Conservation (phyloP, 306 rosid species). For the Sicyos baderoa region DNA sequence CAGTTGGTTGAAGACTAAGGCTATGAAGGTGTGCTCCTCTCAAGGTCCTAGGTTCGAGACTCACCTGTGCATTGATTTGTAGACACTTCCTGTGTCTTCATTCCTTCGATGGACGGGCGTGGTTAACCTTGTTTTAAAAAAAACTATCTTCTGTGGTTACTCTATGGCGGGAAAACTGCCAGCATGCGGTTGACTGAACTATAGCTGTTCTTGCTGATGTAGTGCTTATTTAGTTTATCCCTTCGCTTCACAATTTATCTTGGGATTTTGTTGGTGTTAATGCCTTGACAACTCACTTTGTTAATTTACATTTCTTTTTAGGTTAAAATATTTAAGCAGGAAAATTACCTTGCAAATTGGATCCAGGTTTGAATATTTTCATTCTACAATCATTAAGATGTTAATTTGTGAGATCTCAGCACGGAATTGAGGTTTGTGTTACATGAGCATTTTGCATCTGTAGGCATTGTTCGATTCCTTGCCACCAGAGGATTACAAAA, state of each 20-base stretch:
- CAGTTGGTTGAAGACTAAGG: no score
- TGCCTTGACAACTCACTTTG: conserved; percentile 1
- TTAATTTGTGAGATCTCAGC: not conserved
- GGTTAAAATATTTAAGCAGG: conserved; percentile 87
- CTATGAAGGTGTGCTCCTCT: no score
- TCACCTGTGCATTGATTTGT: no score
- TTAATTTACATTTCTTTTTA: conserved; percentile 28
- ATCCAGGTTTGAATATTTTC: conserved; percentile 59
- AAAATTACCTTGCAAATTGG: conserved; percentile 95
- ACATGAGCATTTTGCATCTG: conserved; percentile 14
- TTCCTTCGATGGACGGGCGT: no score
- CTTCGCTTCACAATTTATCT: not conserved
- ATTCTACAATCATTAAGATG: not conserved
- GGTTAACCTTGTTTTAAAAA: no score
- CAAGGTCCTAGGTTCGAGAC: no score
- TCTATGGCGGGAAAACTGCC: not conserved
- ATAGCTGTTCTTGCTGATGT: not conserved
- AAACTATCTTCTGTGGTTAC: not conserved
- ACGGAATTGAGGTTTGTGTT: not conserved
- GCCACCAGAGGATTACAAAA: conserved; percentile 75
- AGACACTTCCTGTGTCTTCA: no score
- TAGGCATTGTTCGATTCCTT: conserved; percentile 84
- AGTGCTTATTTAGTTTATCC: not conserved
- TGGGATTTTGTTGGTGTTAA: not conserved
- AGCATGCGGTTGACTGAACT: not conserved